Base-by-base conservation (phyloP, 129 eudicot species). In the Saposhnikovia divaricata region DNA sequence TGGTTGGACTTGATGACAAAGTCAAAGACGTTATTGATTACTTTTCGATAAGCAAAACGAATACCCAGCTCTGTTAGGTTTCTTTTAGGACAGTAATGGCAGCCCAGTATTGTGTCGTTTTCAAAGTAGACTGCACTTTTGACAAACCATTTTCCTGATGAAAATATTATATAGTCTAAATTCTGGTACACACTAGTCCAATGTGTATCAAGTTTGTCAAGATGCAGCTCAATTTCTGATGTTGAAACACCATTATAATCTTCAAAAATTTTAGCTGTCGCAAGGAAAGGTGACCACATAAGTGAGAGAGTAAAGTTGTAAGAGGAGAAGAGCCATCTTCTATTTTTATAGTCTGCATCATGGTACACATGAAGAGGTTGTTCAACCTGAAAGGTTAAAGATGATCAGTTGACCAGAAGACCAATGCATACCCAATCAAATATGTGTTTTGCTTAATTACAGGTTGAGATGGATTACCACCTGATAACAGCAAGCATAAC, bases 271-370 rank as follows among this genome's bases (percentile, higher is more conserved):
- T 90, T 90, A 38, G 98, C 98, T 84, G 90, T 70, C 23, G 90
- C 86, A n/a, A 92, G 89, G 82, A 92, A 90, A 43, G 99, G 99
- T 28, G 99, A 96, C 97, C 97, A 96, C 21, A 89, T 66, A 74
- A 86, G 84, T 27, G 91, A 88, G 45, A 96, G 81, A 4, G 91
- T 90, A 43, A 96, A 86, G 82, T 92, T 90, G 88, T 92, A 87
- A 3, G 93, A 85, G 3, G 90, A 88, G 83, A 96, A 96, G 76
- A 82, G 81, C 99, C 99, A 96, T 85, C 86, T 91, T 80, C 89
- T 69, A 80, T 86, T 82, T 80, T 84, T 92, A 86, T 89, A 96
- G 37, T 77, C 91, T 31, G 79, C 84, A 50, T 90, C 96, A 68
- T 92, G 99, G 83, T 84, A 96, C 51, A 92, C 84, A 51, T 84